Conservation (phyloP, 768 basidiomycete species). For the Rhodotorula diobovata region DNA sequence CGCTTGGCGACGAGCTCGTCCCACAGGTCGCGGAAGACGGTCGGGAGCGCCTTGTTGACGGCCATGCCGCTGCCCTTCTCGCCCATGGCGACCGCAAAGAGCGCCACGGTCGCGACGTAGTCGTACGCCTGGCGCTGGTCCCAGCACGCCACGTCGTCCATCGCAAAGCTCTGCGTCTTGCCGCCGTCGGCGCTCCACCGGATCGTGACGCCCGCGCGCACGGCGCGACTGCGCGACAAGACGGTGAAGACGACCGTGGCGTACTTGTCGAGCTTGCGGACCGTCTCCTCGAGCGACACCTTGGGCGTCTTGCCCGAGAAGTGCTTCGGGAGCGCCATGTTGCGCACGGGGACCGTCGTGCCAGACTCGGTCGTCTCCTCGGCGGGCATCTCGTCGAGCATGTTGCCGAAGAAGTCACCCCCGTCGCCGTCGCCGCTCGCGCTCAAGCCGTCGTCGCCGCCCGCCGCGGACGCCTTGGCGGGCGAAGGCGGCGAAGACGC, state of each 20-base stretch:
- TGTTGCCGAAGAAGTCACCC: slow-evolving; percentile 61
- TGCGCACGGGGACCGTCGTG: slow-evolving; percentile 51
- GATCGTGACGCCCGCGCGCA: slow-evolving; percentile 66
- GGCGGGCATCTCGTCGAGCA: slow-evolving; percentile 57
- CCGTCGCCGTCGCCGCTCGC: slow-evolving; percentile 29
- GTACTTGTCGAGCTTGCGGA: slow-evolving; percentile 60
- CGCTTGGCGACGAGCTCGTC: slow-evolving; percentile 70
- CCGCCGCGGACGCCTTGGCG: background rate
- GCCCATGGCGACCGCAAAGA: slow-evolving; percentile 61
- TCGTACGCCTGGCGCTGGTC: slow-evolving; percentile 77
- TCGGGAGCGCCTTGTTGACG: slow-evolving; percentile 61
- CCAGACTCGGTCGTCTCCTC: slow-evolving; percentile 54
- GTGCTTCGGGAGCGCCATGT: slow-evolving; percentile 78
- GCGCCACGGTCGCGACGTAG: slow-evolving; percentile 77
- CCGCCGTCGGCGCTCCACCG: slow-evolving; percentile 56
- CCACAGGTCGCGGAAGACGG: slow-evolving; percentile 83
- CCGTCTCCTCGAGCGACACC: slow-evolving; percentile 62
- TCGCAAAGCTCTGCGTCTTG: slow-evolving; percentile 50
- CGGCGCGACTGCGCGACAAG: slow-evolving; percentile 66
- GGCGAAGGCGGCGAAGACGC: background rate
- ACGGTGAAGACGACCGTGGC: slow-evolving; percentile 64
- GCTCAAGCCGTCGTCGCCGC: background rate
- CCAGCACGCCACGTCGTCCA: slow-evolving; percentile 75
- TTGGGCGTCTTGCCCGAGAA: slow-evolving; percentile 79
- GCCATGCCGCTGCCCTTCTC: slow-evolving; percentile 48